Conservation (phyloP, 1,139 yeast species). For the Suhomyces bokatorum region DNA sequence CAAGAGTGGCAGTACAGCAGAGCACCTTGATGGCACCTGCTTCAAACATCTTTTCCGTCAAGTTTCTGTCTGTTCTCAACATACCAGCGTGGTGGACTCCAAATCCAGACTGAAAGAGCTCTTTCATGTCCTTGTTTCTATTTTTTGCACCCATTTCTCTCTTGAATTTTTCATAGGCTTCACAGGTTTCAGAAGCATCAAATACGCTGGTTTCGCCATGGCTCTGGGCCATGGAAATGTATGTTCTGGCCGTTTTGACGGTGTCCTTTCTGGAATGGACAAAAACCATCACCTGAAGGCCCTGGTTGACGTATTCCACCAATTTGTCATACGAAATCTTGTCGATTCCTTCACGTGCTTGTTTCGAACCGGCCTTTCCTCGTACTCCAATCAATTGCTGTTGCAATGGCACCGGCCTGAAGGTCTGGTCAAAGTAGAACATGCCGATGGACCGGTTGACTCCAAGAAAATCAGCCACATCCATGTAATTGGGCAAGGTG, state of each 20-base stretch:
- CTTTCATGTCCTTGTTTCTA: constrained; percentile 77
- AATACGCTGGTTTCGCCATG: constrained; percentile 58
- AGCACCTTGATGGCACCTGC: constrained; percentile 85
- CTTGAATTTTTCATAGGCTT: constrained; percentile 46
- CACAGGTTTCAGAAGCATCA: constrained; percentile 55
- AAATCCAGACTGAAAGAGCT: constrained; percentile 78
- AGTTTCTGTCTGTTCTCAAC: constrained; percentile 85
- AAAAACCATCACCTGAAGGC: constrained; percentile 93
- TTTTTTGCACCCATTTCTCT: constrained; percentile 69
- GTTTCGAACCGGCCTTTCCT: constrained; percentile 72
- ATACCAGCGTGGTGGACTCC: constrained; percentile 98
- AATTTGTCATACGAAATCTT: constrained; percentile 76
- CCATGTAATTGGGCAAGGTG: constrained; percentile 88
- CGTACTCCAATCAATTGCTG: constrained; percentile 86
- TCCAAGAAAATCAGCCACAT: constrained; percentile 93
- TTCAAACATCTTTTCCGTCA: constrained; percentile 84
- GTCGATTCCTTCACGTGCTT: constrained; percentile 77
- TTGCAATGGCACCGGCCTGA: constrained; percentile 90
- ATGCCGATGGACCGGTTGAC: constrained; percentile 88
- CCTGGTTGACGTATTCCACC: constrained; percentile 62
- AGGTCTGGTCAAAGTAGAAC: constrained; percentile 91
- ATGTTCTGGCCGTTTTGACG: constrained; percentile 73
- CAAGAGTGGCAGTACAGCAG: constrained; percentile 95
- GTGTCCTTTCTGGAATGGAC: constrained; percentile 97
- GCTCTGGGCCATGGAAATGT: constrained; percentile 66